A percentile compares a stretch with the other conserved stretches of the same genome.
Conservation (phyloP, 306 rosid genomes). For the Cucurbita maxima region DNA sequence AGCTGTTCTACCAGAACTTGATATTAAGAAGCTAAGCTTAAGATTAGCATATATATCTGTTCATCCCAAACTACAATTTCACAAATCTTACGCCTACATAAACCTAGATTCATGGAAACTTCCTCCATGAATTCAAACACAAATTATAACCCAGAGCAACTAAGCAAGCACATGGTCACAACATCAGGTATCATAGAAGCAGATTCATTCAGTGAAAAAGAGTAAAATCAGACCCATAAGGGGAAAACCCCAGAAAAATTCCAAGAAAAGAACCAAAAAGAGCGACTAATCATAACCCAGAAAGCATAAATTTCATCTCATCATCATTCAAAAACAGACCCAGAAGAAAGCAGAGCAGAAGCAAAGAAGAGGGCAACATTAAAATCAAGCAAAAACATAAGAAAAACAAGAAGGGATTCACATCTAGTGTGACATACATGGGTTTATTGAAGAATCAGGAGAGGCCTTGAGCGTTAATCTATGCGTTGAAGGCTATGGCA, state of each 20-base stretch:
- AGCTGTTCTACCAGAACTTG: background rate
- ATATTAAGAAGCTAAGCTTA: background rate
- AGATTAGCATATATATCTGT: background rate
- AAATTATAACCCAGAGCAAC: background rate
- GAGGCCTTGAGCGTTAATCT: background rate
- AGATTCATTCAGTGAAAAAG: background rate
- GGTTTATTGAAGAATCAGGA: background rate
- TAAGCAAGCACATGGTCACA: background rate
- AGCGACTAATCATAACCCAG: background rate
- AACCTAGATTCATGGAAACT: background rate
- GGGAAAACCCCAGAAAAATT: background rate
- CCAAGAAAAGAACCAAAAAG: background rate
- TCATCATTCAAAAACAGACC: background rate
- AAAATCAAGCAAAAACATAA: background rate
- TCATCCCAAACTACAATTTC: background rate
- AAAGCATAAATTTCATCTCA: background rate
- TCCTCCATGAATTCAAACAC: background rate
- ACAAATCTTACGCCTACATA: background rate
- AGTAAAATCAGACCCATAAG: background rate
- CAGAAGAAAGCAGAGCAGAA: background rate
- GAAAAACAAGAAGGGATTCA: background rate
- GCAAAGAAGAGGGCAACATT: background rate
- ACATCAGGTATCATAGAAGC: background rate
- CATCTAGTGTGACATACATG: background rate
- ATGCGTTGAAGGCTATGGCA: constrained; percentile 6